Conservation (phyloP, 495 filamentous ascomycete genomes). For the Penicillium lividum region DNA sequence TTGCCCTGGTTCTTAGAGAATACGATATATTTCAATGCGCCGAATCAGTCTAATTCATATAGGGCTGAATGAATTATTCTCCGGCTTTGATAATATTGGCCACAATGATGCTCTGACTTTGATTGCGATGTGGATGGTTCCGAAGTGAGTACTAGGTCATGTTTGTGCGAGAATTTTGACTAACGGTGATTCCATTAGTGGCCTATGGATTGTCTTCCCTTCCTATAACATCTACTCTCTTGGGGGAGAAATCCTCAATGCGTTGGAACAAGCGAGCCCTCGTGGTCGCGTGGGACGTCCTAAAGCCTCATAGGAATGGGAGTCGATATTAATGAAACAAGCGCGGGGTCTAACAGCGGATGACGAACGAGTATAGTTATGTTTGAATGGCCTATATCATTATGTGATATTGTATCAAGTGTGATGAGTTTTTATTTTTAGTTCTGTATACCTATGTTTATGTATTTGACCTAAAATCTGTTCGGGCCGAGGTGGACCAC, state of each 20-base stretch:
- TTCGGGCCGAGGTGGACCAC: too few relatives aligned
- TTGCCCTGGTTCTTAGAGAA: background rate
- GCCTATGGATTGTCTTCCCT: conserved; percentile 76
- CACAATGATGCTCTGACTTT: conserved; percentile 65
- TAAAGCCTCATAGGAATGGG: conserved; percentile 30
- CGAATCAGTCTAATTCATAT: conserved; percentile 9
- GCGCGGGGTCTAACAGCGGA: background rate
- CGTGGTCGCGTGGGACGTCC: conserved; percentile 33
- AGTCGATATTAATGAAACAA: background rate
- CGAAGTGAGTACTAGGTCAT: conserved; percentile 63
- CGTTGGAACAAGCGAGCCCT: conserved; percentile 54
- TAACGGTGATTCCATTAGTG: conserved; percentile 47
- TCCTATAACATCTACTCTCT: conserved; percentile 68
- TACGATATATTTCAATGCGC: conserved; percentile 11
- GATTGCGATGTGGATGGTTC: conserved; percentile 72
- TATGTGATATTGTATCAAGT: too few relatives aligned
- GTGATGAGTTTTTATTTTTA: too few relatives aligned
- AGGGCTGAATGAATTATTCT: conserved; percentile 79
- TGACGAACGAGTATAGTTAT: background rate
- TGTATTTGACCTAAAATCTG: too few relatives aligned
- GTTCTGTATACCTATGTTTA: too few relatives aligned
- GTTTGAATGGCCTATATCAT: background rate
- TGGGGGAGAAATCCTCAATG: conserved; percentile 68
- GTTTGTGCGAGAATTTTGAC: background rate
- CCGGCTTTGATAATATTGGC: conserved; percentile 75